Conservation (phyloP, 2,329 filamentous ascomycete species). For the Cladophialophora yegresii region DNA sequence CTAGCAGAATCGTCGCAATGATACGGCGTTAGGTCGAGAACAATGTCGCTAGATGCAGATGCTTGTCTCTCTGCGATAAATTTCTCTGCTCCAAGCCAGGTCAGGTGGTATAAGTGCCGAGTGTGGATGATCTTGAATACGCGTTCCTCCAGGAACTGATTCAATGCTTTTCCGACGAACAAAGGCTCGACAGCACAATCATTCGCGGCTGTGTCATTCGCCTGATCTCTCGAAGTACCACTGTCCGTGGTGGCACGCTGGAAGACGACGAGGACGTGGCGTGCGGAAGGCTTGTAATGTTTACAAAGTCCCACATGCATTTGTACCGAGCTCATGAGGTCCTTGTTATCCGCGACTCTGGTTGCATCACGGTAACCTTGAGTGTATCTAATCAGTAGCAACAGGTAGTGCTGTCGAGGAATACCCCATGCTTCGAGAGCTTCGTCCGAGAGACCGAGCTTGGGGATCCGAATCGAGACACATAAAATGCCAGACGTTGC, state of each 20-base stretch:
- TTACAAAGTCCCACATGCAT: slow-evolving; percentile 71
- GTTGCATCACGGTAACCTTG: slow-evolving; percentile 64
- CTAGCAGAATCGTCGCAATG: slow-evolving; percentile 20
- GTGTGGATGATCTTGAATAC: slow-evolving; percentile 65
- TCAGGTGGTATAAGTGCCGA: slow-evolving; percentile 54
- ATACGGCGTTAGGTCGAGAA: slow-evolving; percentile 19
- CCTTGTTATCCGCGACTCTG: slow-evolving; percentile 47
- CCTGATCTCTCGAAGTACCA: not conserved
- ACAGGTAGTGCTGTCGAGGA: slow-evolving; percentile 65
- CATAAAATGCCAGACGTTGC: slow-evolving; percentile 57
- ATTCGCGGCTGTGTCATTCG: slow-evolving; percentile 7
- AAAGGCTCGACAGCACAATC: slow-evolving; percentile 54
- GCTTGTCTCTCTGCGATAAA: slow-evolving; percentile 55
- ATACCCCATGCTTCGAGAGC: slow-evolving; percentile 77
- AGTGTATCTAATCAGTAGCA: slow-evolving; percentile 69
- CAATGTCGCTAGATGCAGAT: slow-evolving; percentile 1
- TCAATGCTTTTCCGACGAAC: slow-evolving; percentile 72
- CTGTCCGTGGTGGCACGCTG: slow-evolving; percentile 30
- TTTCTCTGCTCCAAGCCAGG: slow-evolving; percentile 69
- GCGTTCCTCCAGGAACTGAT: slow-evolving; percentile 66
- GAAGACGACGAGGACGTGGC: slow-evolving; percentile 59
- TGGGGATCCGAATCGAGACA: slow-evolving; percentile 68
- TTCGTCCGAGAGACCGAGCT: slow-evolving; percentile 72
- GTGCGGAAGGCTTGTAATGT: slow-evolving; percentile 68
- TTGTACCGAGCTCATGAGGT: slow-evolving; percentile 44